These are phyloP conservation scores for Clonostachys chloroleuca DNA, from an alignment of 2,329 filamentous ascomycete genomes.

Conservation along the genomic window DNA sequence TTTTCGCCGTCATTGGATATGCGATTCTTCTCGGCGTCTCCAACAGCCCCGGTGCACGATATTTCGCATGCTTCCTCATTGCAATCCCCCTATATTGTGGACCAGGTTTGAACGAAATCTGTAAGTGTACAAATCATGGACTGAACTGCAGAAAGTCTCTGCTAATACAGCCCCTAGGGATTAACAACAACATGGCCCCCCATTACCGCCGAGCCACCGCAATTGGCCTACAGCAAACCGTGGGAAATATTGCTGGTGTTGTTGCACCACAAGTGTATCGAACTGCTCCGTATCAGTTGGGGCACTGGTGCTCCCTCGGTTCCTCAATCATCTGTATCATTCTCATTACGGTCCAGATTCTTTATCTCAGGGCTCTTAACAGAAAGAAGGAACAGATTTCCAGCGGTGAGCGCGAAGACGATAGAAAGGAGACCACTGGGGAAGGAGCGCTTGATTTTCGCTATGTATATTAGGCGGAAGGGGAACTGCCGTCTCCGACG, in stretches of 20 bases:
- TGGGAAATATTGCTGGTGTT: slow-evolving; percentile 40
- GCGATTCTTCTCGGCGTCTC: slow-evolving; percentile 38
- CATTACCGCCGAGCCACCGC: slow-evolving; percentile 40
- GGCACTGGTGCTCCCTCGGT: slow-evolving; percentile 9
- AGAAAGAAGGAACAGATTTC: slow-evolving; percentile 5
- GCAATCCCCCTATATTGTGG: slow-evolving; percentile 41
- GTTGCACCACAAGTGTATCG: slow-evolving; percentile 31
- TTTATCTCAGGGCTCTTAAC: slow-evolving; percentile 4
- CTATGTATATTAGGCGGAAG: slow-evolving; percentile 3
- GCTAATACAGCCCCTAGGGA: slow-evolving; percentile 13
- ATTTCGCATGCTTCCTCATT: slow-evolving; percentile 43
- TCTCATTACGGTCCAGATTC: slow-evolving; percentile 4
- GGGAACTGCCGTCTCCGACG: no score
- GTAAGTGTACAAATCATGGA: background rate
- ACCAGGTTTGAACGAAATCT: slow-evolving; percentile 40
- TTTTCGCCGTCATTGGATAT: slow-evolving; percentile 38
- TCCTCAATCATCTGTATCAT: slow-evolving; percentile 5
- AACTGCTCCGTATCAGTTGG: slow-evolving; percentile 21
- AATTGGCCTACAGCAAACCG: slow-evolving; percentile 37
- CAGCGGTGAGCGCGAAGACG: slow-evolving; percentile 3
- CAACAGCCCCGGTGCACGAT: slow-evolving; percentile 40
- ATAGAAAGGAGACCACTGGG: slow-evolving; percentile 5
- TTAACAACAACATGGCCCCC: slow-evolving; percentile 37
- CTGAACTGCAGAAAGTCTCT: no score
- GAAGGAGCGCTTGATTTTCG: slow-evolving; percentile 6